Conservation (phyloP, 176 grass and related monocot genomes). For the Triticum monococcum region DNA sequence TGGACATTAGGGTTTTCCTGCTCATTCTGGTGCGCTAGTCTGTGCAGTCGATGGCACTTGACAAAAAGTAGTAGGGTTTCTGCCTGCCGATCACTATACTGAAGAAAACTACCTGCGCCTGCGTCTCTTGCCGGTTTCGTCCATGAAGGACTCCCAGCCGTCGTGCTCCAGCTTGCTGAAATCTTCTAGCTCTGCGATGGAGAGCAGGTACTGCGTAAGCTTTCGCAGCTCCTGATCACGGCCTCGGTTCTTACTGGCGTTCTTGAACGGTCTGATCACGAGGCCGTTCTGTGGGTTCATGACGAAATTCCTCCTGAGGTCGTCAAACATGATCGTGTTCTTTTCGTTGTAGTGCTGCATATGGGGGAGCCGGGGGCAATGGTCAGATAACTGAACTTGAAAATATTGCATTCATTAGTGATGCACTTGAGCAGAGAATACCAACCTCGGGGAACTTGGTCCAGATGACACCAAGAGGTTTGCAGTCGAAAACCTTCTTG, state of each 20-base stretch:
- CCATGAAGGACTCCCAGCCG: conserved; percentile 79
- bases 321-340: conserved; percentile 98
- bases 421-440: background rate
- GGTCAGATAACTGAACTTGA: conserved; percentile 8
- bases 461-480: conserved; percentile 94
- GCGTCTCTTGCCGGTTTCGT: conserved; percentile 67
- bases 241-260: conserved; percentile 67
- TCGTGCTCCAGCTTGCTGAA: conserved; percentile 73
- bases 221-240: conserved; percentile 71
- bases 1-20: background rate
- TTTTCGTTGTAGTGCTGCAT: conserved; percentile 81
- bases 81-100: conserved; percentile 21
- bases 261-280: conserved; percentile 73
- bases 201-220: conserved; percentile 81
- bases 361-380: conserved; percentile 1
- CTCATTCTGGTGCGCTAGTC: background rate
- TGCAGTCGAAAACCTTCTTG: conserved; percentile 82
- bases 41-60: conserved; percentile 2
- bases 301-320: conserved; percentile 86
- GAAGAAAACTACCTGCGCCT: conserved; percentile 46
- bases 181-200: conserved; percentile 80
- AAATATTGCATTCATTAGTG: background rate
- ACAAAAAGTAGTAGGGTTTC: background rate
- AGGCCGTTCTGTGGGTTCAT: conserved; percentile 99
- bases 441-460: conserved; percentile 78